Evolutionary conservation across 2,329 filamentous ascomycete species (phyloP).

Genomic region (Aspergillus quadricinctus): DNA sequence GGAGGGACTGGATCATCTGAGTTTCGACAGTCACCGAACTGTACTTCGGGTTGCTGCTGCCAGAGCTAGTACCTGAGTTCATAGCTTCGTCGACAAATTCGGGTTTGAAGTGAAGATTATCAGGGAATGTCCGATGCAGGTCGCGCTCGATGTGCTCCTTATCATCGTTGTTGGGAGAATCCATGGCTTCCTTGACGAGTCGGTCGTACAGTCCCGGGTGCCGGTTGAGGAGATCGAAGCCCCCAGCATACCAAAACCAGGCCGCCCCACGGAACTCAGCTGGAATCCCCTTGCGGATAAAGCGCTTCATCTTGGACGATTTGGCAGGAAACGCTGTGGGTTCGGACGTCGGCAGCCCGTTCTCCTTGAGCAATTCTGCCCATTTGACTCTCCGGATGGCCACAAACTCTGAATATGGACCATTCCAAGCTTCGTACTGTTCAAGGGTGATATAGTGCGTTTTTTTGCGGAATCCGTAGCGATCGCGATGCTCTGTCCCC

Average conservation of each 20-base stretch:
- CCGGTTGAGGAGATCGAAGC: slow-evolving; percentile 71
- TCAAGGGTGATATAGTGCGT: slow-evolving; percentile 72
- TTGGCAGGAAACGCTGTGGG: slow-evolving; percentile 76
- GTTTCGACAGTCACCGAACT: slow-evolving; percentile 56
- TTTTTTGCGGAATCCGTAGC: slow-evolving; percentile 88
- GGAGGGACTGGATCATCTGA: slow-evolving; percentile 72
- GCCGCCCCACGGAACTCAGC: slow-evolving; percentile 91
- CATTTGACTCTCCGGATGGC: slow-evolving; percentile 76
- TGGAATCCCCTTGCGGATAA: slow-evolving; percentile 87
- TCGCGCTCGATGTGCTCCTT: slow-evolving; percentile 90
- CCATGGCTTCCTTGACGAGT: slow-evolving; percentile 63
- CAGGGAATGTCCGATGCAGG: slow-evolving; percentile 87
- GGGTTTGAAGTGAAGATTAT: slow-evolving; percentile 87
- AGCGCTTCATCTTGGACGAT: slow-evolving; percentile 80
- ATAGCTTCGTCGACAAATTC: slow-evolving; percentile 28
- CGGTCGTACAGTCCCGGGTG: slow-evolving; percentile 72
- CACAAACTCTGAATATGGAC: slow-evolving; percentile 69
- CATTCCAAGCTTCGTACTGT: slow-evolving; percentile 79
- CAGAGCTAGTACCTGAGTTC: slow-evolving; percentile 15
- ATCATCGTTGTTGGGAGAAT: slow-evolving; percentile 64
- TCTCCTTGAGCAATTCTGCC: slow-evolving; percentile 71
- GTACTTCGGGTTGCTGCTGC: slow-evolving; percentile 36
- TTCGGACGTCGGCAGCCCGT: slow-evolving; percentile 64
- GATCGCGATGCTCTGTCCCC: slow-evolving; percentile 55
- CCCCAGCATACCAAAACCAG: slow-evolving; percentile 95